Conservation (phyloP, 75 land plant species). For the Pseudotsuga menziesii region DNA sequence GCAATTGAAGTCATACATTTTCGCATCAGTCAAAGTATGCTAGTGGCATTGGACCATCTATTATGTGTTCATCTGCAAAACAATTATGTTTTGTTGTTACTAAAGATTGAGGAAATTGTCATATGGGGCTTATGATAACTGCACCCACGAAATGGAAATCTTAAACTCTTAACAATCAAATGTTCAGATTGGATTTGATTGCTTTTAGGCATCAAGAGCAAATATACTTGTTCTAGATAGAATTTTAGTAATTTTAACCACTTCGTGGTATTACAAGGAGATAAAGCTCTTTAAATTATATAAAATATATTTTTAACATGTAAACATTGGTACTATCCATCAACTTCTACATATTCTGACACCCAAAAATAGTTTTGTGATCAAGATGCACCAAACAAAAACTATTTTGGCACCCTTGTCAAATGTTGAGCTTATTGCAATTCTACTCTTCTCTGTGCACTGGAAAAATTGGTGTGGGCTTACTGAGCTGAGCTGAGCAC, state of each 20-base stretch:
- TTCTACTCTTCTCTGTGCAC: not conserved
- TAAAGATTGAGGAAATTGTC: not conserved
- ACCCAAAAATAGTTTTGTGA: not conserved
- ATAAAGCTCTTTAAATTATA: not conserved
- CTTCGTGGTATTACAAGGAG: too few species aligned
- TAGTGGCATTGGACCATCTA: not conserved
- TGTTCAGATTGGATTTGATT: too few species aligned
- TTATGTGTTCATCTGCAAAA: not conserved
- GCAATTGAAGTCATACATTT: not conserved
- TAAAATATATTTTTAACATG: not conserved
- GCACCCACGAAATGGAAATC: not conserved
- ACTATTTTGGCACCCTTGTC: not conserved
- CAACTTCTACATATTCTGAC: not conserved
- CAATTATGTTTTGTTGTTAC: not conserved
- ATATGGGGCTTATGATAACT: not conserved
- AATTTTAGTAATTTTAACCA: too few species aligned
- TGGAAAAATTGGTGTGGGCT: not conserved
- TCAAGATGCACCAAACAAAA: not conserved
- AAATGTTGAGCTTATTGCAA: not conserved
- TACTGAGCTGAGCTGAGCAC: too few species aligned
- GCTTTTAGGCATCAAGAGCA: too few species aligned
- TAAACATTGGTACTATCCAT: not conserved
- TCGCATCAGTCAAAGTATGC: not conserved
- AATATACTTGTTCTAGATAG: too few species aligned
- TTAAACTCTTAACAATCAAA: not conserved